These are phyloP conservation scores for Vigna trinervia DNA, from an alignment of 306 rosid species.

Conservation along the genomic window DNA sequence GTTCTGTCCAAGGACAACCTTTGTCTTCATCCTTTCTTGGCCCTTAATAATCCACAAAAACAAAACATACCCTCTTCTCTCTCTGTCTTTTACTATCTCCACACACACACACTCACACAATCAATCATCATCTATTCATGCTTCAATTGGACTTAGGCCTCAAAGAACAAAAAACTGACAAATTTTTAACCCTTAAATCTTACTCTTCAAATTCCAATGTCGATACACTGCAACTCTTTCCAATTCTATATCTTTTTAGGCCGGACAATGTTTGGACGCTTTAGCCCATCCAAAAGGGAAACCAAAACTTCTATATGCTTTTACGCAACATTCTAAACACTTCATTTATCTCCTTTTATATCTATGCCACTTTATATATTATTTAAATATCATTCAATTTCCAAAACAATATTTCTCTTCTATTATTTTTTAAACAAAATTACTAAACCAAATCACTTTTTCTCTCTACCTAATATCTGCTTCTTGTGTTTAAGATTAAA, in stretches of 20 bases:
- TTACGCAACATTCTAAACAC: background rate
- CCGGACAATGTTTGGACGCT: conserved; percentile 36
- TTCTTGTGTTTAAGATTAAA: too few relatives aligned
- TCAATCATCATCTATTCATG: background rate
- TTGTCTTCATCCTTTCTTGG: conserved; percentile 21
- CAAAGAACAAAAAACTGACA: background rate
- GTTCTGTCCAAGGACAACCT: conserved; percentile 35
- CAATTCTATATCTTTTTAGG: background rate
- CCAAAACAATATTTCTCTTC: too few relatives aligned
- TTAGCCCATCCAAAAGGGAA: conserved; percentile 44
- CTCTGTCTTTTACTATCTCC: conserved; percentile 10
- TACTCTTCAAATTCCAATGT: conserved; percentile 41
- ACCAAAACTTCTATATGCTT: background rate
- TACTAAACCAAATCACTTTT: too few relatives aligned
- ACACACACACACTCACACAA: background rate
- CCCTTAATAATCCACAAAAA: conserved; percentile 38
- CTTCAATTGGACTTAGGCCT: background rate
- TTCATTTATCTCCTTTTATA: too few relatives aligned
- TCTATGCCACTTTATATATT: background rate
- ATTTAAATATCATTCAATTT: too few relatives aligned
- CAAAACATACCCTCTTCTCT: background rate
- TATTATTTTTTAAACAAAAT: too few relatives aligned
- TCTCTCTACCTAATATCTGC: too few relatives aligned
- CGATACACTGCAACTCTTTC: conserved; percentile 31
- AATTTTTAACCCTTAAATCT: conserved; percentile 40